A percentile compares a stretch with the other conserved stretches of the same genome.
Evolutionary conservation across 495 filamentous ascomycete species (phyloP).

Genomic region (Mytilinidion resinicola): DNA sequence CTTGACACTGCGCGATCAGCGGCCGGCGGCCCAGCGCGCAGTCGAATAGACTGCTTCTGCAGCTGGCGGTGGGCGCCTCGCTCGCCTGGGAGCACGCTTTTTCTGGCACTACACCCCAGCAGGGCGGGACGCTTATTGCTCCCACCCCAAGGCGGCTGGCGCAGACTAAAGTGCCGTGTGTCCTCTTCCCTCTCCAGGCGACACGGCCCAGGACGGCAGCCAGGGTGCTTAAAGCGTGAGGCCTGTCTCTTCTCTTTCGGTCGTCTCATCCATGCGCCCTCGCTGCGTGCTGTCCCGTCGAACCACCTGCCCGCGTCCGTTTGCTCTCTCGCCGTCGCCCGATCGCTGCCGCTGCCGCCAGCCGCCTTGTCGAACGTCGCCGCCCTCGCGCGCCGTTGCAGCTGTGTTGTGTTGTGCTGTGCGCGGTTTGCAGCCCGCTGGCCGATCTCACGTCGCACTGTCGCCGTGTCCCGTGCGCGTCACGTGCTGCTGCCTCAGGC

Average conservation of each 20-base stretch:
- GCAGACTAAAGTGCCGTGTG: neutral
- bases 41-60: slow-evolving; percentile 17
- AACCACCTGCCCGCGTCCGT: slow-evolving; percentile 1
- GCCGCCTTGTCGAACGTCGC: too few species aligned
- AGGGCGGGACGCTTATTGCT: slow-evolving; percentile 3
- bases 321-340: neutral
- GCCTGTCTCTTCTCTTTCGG: slow-evolving; percentile 5
- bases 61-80: slow-evolving; percentile 1
- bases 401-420: too few species aligned
- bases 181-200: slow-evolving; percentile 4
- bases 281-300: slow-evolving; percentile 4
- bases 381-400: too few species aligned
- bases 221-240: slow-evolving; percentile 14
- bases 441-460: too few species aligned
- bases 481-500: too few species aligned
- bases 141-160: too few species aligned
- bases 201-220: slow-evolving; percentile 16
- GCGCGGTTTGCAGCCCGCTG: too few species aligned
- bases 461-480: too few species aligned
- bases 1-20: slow-evolving; percentile 9
- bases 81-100: slow-evolving; percentile 6
- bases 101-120: neutral
- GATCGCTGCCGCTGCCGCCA: too few species aligned
- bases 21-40: neutral
- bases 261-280: neutral